Percentiles rank a stretch among this genome's conserved stretches.
Evolutionary conservation across 192 early-diverging fungal species (phyloP).

Genomic region (Coemansia sp.): DNA sequence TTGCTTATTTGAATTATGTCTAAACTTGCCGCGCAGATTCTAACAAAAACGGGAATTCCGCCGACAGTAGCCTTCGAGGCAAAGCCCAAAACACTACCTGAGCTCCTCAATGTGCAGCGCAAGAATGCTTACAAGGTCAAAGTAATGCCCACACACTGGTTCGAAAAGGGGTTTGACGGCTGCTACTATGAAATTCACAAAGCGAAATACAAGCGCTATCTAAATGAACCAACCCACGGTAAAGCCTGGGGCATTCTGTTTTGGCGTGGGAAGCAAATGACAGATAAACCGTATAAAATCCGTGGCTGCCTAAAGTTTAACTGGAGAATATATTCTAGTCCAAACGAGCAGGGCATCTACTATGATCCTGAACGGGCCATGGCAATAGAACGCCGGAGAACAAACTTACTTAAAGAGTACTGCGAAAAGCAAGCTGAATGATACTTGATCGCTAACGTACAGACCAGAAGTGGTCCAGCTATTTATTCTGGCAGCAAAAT

Average conservation of each 20-base stretch:
- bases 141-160: constrained; percentile 37
- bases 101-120: constrained; percentile 42
- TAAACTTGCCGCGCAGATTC: constrained; percentile 28
- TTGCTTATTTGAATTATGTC: constrained; percentile 15
- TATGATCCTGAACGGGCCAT: constrained; percentile 19
- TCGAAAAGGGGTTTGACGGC: constrained; percentile 35
- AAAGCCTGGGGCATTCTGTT: constrained; percentile 39
- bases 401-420: constrained; percentile 4
- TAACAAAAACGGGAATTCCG: constrained; percentile 20
- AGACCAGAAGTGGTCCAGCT: too few relatives aligned
- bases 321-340: constrained; percentile 38
- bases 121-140: constrained; percentile 28
- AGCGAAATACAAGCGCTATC: constrained; percentile 37
- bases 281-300: constrained; percentile 26
- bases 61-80: constrained; percentile 16
- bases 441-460: not conserved
- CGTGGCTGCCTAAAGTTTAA: constrained; percentile 43
- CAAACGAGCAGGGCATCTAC: constrained; percentile 18
- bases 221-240: constrained; percentile 39
- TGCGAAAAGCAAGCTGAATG: not conserved
- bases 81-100: constrained; percentile 43
- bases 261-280: constrained; percentile 31
- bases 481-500: too few relatives aligned
- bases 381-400: constrained; percentile 23
- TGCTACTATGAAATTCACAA: constrained; percentile 39